Conservation (phyloP, 257 asterid genomes). For the Fraxinus pennsylvanica region DNA sequence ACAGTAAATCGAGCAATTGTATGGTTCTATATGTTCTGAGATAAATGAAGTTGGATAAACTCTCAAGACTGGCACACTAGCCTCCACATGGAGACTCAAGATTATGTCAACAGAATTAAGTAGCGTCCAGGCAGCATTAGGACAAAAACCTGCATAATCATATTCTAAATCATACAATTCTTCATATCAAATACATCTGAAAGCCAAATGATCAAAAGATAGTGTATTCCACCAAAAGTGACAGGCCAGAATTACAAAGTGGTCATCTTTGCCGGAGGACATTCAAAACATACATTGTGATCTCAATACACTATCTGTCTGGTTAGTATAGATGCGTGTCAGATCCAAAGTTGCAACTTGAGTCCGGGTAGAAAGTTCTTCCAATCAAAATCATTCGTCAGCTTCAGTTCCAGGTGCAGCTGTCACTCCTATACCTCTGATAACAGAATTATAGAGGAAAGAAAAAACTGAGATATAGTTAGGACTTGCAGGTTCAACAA, state of each 20-base stretch:
- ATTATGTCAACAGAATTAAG: background rate
- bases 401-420: slow-evolving; percentile 12
- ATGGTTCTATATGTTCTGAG: background rate
- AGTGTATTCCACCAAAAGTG: slow-evolving; percentile 13
- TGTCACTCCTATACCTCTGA: background rate
- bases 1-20: too few species aligned
- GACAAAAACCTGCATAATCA: slow-evolving; percentile 16
- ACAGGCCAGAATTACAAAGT: slow-evolving; percentile 29
- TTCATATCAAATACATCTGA: background rate
- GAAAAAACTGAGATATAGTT: background rate
- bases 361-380: background rate
- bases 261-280: slow-evolving; percentile 4
- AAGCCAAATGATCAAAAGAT: slow-evolving; percentile 22
- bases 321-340: slow-evolving; percentile 14
- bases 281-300: slow-evolving; percentile 30
- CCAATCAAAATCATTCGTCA: slow-evolving; percentile 5
- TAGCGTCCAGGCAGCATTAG: background rate
- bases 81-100: background rate
- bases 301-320: slow-evolving; percentile 25
- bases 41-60: background rate
- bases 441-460: background rate
- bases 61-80: background rate
- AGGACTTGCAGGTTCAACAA: background rate
- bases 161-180: slow-evolving; percentile 1
- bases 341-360: slow-evolving; percentile 12